A percentile compares a stretch with the other conserved stretches of the same genome.
phyloP scores from a whole-genome alignment of 2,329 filamentous ascomycete species.

The Curvularia sp. region DNA sequence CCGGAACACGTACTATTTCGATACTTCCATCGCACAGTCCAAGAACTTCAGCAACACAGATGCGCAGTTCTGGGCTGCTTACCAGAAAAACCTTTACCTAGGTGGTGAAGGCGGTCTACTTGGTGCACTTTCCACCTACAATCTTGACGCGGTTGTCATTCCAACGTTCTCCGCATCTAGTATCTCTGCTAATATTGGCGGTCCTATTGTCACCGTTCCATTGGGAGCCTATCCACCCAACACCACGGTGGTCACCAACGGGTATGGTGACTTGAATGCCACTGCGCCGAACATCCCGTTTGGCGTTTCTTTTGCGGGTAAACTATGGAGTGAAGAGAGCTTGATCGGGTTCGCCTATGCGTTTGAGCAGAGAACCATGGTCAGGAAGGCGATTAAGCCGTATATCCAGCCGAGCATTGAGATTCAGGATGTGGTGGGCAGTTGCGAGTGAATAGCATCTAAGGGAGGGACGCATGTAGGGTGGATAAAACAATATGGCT shows the following conservation, averaged over 20 bases:
- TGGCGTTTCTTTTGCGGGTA: constrained; percentile 69
- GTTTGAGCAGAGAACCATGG: constrained; percentile 67
- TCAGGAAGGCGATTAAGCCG: constrained; percentile 57
- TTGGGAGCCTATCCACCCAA: constrained; percentile 63
- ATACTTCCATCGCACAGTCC: constrained; percentile 55
- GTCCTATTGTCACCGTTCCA: constrained; percentile 69
- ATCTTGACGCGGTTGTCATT: constrained; percentile 67
- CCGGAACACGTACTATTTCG: constrained; percentile 66
- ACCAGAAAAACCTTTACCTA: constrained; percentile 60
- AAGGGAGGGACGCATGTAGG: no score
- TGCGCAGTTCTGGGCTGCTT: constrained; percentile 63
- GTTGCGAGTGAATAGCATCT: not conserved
- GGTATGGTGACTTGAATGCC: constrained; percentile 59
- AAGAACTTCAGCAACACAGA: constrained; percentile 64
- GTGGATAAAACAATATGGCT: not conserved
- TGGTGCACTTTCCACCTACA: constrained; percentile 63
- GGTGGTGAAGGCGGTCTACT: constrained; percentile 67
- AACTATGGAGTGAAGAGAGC: constrained; percentile 65
- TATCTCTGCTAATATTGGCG: constrained; percentile 63
- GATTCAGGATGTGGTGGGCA: constrained; percentile 52
- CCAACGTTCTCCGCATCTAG: constrained; percentile 60
- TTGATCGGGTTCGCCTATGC: constrained; percentile 72
- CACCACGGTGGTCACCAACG: constrained; percentile 56
- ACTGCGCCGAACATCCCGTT: constrained; percentile 65
- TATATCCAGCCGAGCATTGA: constrained; percentile 59